Evolutionary conservation across 2,329 filamentous ascomycete genomes (phyloP).

Genomic region (Curvularia eragrostidis): DNA sequence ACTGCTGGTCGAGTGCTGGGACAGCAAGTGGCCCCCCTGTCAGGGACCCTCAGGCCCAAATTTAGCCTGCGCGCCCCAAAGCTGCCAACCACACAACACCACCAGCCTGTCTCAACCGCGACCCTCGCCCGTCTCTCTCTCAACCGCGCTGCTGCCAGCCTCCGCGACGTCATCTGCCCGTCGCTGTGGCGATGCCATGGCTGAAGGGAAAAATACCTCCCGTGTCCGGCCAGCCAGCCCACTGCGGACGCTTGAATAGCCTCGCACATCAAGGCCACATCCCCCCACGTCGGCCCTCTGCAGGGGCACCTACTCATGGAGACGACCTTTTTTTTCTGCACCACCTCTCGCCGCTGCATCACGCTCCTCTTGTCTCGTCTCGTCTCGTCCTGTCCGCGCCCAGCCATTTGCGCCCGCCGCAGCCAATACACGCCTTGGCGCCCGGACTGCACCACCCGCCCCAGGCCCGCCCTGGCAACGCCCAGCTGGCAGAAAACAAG

Average conservation of each 20-base stretch:
- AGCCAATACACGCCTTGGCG: neutral
- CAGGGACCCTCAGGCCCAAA: constrained; percentile 21
- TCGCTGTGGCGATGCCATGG: too few species aligned
- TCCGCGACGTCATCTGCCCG: neutral
- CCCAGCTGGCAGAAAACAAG: constrained; percentile 1
- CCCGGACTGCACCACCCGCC: neutral
- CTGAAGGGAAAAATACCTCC: too few species aligned
- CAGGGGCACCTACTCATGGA: neutral
- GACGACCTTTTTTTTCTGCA: neutral
- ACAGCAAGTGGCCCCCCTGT: constrained; percentile 16
- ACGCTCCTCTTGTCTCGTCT: too few species aligned
- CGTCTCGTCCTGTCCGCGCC: too few species aligned
- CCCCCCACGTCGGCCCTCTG: constrained; percentile 1
- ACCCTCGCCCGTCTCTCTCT: neutral
- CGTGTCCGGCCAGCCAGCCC: neutral
- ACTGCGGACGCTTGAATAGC: constrained; percentile 22
- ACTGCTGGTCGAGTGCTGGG: constrained; percentile 13
- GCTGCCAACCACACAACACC: neutral
- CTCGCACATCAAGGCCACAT: constrained; percentile 14
- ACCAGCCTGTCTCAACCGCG: neutral
- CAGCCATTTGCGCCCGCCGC: too few species aligned
- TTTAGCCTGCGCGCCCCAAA: constrained; percentile 12
- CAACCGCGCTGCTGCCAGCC: neutral
- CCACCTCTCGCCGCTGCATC: neutral
- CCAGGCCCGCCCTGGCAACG: constrained; percentile 9